phyloP scores from a whole-genome alignment of 768 basidiomycete genomes.

The Naganishia randhawae region DNA sequence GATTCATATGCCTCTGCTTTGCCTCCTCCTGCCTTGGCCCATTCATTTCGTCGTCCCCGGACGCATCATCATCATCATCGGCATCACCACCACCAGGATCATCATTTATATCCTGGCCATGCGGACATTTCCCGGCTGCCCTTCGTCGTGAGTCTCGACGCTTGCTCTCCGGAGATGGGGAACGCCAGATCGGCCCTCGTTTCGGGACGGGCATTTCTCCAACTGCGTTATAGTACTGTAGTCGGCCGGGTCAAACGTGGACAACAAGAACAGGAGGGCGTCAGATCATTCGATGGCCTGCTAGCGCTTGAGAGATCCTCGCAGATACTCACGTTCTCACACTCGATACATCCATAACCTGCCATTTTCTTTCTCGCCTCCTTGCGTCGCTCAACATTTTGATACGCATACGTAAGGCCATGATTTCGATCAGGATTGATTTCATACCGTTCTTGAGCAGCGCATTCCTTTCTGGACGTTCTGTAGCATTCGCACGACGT shows the following conservation, averaged over 20 bases:
- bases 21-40: no score
- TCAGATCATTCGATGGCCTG: not conserved
- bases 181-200: constrained; percentile 13
- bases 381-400: constrained; percentile 14
- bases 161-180: constrained; percentile 10
- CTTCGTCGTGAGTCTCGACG: not conserved
- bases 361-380: constrained; percentile 22
- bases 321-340: constrained; percentile 9
- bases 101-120: not conserved
- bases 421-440: constrained; percentile 23
- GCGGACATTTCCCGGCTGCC: constrained; percentile 14
- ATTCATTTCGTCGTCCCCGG: no score
- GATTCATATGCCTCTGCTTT: constrained; percentile 15
- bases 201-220: constrained; percentile 14
- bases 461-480: not conserved
- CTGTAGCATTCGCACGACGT: not conserved
- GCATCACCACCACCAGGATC: not conserved
- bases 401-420: constrained; percentile 17
- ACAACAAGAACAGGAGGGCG: not conserved
- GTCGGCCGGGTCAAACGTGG: not conserved
- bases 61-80: not conserved
- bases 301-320: no score
- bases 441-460: constrained; percentile 5
- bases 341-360: constrained; percentile 16
- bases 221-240: constrained; percentile 18